Conservation (phyloP, 2,329 filamentous ascomycete species). For the Fusarium ramigenum region DNA sequence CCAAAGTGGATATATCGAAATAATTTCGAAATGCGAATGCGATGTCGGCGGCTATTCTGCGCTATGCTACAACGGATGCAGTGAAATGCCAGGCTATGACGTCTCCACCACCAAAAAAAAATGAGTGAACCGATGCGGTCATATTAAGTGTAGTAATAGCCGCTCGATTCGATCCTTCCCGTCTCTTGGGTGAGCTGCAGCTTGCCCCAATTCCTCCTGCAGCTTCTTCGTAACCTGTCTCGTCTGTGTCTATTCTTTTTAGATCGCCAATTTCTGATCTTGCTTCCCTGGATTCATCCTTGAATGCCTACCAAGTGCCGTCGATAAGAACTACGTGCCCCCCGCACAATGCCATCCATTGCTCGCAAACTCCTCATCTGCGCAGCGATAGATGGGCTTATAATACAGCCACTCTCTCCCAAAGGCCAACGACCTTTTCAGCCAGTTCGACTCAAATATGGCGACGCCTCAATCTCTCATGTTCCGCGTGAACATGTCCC, state of each 20-base stretch:
- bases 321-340: slow-evolving; percentile 16
- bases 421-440: slow-evolving; percentile 66
- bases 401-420: slow-evolving; percentile 76
- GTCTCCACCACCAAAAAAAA: slow-evolving; percentile 34
- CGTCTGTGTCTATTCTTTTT: neutral
- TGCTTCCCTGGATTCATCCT: slow-evolving; percentile 2
- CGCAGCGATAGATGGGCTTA: slow-evolving; percentile 82
- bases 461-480: slow-evolving; percentile 59
- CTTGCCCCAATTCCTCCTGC: slow-evolving; percentile 1
- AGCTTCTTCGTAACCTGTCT: neutral
- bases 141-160: slow-evolving; percentile 17
- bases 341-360: slow-evolving; percentile 73
- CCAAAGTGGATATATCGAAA: slow-evolving; percentile 28
- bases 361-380: slow-evolving; percentile 83
- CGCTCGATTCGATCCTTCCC: slow-evolving; percentile 16
- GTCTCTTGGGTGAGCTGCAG: slow-evolving; percentile 13
- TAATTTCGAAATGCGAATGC: slow-evolving; percentile 31
- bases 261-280: neutral
- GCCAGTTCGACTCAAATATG: slow-evolving; percentile 76
- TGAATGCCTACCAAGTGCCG: slow-evolving; percentile 11
- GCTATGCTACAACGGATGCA: slow-evolving; percentile 5
- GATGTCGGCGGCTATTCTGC: slow-evolving; percentile 31
- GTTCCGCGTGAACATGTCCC: slow-evolving; percentile 56
- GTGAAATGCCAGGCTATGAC: slow-evolving; percentile 37
- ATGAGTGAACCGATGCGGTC: slow-evolving; percentile 37